These are phyloP conservation scores for Trichoderma gracile DNA, from an alignment of 2,329 filamentous ascomycete species.

Conservation along the genomic window DNA sequence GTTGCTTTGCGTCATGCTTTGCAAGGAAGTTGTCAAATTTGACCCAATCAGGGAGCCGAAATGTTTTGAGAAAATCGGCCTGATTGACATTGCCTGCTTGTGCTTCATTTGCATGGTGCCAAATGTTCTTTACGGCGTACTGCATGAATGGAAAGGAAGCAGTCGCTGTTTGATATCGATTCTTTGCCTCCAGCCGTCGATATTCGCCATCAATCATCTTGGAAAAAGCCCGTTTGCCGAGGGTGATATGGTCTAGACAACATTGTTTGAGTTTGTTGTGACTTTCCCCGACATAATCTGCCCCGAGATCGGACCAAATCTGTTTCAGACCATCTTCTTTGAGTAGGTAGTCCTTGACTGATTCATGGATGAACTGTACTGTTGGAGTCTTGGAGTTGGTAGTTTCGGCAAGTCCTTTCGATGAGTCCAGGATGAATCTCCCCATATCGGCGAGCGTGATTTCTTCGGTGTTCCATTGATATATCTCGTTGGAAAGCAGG, in stretches of 20 bases:
- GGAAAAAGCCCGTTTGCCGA: neutral
- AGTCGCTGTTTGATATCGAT: too few relatives aligned
- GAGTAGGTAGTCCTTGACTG: conserved; percentile 50
- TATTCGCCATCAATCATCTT: too few relatives aligned
- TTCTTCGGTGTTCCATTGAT: conserved; percentile 27
- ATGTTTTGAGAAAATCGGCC: neutral
- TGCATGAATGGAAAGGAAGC: neutral
- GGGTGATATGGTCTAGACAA: neutral
- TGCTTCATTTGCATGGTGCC: neutral
- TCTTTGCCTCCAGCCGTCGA: too few relatives aligned
- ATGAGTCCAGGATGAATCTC: conserved; percentile 41
- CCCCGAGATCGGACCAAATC: neutral
- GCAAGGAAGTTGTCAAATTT: neutral
- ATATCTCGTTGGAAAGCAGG: neutral
- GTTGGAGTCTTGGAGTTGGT: conserved; percentile 33
- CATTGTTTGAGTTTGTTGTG: neutral
- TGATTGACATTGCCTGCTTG: neutral
- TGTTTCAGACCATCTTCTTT: conserved; percentile 36
- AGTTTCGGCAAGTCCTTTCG: conserved; percentile 49
- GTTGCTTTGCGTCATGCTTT: too few relatives aligned
- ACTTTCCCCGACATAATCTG: neutral
- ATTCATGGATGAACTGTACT: conserved; percentile 54
- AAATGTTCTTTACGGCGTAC: neutral
- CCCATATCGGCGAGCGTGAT: conserved; percentile 35
- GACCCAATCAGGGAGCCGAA: neutral